Percentiles rank a stretch among this genome's conserved stretches.
These are phyloP conservation scores for Boechera divaricarpa DNA, from an alignment of 345 rosid species.

Conservation along the genomic window DNA sequence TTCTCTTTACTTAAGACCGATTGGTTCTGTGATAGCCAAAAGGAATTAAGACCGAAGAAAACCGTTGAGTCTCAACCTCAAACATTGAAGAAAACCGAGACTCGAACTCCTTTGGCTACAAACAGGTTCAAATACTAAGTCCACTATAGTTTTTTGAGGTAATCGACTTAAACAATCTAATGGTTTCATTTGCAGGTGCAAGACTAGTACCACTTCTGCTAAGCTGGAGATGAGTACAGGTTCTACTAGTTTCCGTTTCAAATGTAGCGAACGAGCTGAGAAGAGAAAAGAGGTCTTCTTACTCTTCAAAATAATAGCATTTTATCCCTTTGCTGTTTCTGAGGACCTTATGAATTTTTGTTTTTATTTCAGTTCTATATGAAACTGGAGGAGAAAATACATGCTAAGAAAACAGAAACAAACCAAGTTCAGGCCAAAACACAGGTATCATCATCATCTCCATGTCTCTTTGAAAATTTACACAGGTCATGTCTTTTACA, in stretches of 20 bases:
- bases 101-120: constrained; percentile 47
- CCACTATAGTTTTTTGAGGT: neutral
- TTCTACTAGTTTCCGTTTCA: constrained; percentile 60
- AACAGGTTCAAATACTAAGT: constrained; percentile 55
- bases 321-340: neutral
- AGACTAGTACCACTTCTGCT: constrained; percentile 45
- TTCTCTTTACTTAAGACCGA: constrained; percentile 15
- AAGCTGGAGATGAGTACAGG: constrained; percentile 54
- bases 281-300: constrained; percentile 74
- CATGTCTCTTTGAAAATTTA: constrained; percentile 13
- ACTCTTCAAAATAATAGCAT: neutral
- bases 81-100: constrained; percentile 49
- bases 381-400: constrained; percentile 80
- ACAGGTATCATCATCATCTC: constrained; percentile 54
- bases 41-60: constrained; percentile 54
- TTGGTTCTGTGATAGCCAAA: constrained; percentile 52
- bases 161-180: constrained; percentile 16
- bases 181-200: constrained; percentile 49
- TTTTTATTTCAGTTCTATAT: constrained; percentile 56
- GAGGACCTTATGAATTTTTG: neutral
- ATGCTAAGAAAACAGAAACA: constrained; percentile 72
- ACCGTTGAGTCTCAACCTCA: constrained; percentile 48
- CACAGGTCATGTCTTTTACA: neutral
- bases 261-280: constrained; percentile 72
- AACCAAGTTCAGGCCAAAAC: constrained; percentile 68